Base-by-base conservation (phyloP, 129 eudicot genomes). In the Tagetes patula region DNA sequence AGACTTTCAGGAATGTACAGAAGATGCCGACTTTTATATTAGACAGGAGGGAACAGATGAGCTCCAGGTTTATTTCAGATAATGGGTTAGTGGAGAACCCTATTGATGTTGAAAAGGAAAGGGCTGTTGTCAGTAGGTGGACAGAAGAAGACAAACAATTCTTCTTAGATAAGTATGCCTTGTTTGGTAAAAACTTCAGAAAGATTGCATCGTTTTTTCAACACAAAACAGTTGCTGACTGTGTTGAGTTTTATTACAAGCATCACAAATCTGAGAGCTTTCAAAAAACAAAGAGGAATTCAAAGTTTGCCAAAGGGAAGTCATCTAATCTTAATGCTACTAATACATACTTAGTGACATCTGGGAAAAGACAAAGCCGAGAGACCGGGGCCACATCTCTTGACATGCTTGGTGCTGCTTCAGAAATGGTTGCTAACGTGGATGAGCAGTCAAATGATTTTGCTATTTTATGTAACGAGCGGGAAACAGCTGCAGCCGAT, bases 171-270 rank as follows among this genome's bases (percentile, higher is more conserved):
- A 90, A 88, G 75, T 80, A 86, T 36, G 68, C 88, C 40, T 36
- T 52, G 5, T 80, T 81, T 42, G 96, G 99, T 47, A 95, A 95
- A 75, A 86, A 95, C 72, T 95, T 95, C 83, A 70, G 62, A 38
- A 95, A 82, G 72, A 91, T 95, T n/a, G 85, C 96, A 8, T 83
- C 87, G 53, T 95, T 86, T 85, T 84, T 95, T 13, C 86, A 78
- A 71, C 79, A 87, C 84, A 91, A 85, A 81, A 83, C 97, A 8
- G 78, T 82, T 55, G 92, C 92, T 13, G 96, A 95, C 63, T 95
- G 99, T 47, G 80, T 95, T 41, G 94, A 95, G 86, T 95, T 88
- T 72, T 95, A 95, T 67, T 95, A 95, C 86, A 91, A 95, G 80
- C 91, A 95, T 65, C 99, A 88, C 65, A 95, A 91, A 66, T 84